Evolutionary conservation across 1,284 basidiomycete species (phyloP).

Genomic region (Melampsora abietis-canadensis): DNA sequence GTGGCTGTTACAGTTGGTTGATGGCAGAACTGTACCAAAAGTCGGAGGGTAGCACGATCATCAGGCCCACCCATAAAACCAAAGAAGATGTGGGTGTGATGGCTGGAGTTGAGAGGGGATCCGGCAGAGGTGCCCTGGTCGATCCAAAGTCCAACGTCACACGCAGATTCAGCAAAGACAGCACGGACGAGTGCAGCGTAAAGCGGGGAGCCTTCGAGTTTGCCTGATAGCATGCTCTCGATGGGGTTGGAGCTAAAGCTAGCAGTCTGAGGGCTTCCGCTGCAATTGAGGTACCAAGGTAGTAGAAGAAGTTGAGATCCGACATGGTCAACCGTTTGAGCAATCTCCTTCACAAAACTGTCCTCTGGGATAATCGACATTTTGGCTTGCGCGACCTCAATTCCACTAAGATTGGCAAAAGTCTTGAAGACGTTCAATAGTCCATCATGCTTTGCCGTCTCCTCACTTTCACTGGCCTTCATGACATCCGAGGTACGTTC

Average conservation of each 20-base stretch:
- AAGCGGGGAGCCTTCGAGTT: slow-evolving; percentile 49
- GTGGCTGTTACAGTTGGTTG: slow-evolving; percentile 66
- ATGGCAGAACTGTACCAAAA: slow-evolving; percentile 72
- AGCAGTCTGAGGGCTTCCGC: slow-evolving; percentile 44
- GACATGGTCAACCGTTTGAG: slow-evolving; percentile 62
- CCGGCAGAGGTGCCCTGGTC: slow-evolving; percentile 59
- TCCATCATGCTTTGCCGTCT: slow-evolving; percentile 69
- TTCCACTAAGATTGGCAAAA: slow-evolving; percentile 70
- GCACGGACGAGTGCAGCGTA: slow-evolving; percentile 67
- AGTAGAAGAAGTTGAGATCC: slow-evolving; percentile 72
- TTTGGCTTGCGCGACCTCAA: slow-evolving; percentile 62
- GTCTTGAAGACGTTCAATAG: slow-evolving; percentile 75
- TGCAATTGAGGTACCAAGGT: slow-evolving; percentile 63
- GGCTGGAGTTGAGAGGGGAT: slow-evolving; percentile 40
- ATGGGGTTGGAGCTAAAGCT: slow-evolving; percentile 54
- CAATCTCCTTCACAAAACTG: slow-evolving; percentile 68
- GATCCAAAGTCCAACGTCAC: slow-evolving; percentile 70
- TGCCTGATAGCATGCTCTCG: slow-evolving; percentile 54
- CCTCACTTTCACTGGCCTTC: slow-evolving; percentile 69
- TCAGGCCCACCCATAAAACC: slow-evolving; percentile 91
- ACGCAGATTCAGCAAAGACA: slow-evolving; percentile 63
- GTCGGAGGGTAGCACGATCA: slow-evolving; percentile 74
- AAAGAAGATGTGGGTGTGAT: slow-evolving; percentile 67
- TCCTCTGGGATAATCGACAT: slow-evolving; percentile 68
- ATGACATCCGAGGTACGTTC: slow-evolving; percentile 81